Percentiles rank a stretch among this genome's conserved stretches.
Evolutionary conservation across 1,139 yeast species (phyloP).

Genomic region (Hansenula lynferdii): DNA sequence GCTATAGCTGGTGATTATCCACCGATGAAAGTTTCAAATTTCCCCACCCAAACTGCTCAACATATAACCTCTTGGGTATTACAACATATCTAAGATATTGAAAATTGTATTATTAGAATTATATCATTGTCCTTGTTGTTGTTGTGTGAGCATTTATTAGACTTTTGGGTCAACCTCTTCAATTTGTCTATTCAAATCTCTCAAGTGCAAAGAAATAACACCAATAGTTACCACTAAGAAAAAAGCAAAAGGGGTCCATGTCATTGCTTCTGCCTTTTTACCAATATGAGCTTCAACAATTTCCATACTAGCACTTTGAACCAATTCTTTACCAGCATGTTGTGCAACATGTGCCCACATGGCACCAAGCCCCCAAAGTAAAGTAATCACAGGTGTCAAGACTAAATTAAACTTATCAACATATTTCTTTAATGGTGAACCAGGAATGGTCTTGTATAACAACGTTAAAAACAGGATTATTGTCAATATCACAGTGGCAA

Average conservation of each 20-base stretch:
- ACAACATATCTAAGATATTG: conserved; percentile 12
- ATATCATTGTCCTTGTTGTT: no score
- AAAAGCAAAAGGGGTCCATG: conserved; percentile 59
- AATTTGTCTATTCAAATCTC: conserved; percentile 24
- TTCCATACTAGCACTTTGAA: conserved; percentile 48
- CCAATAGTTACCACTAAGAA: conserved; percentile 30
- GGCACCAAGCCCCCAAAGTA: conserved; percentile 66
- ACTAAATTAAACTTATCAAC: conserved; percentile 32
- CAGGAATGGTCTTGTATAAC: conserved; percentile 43
- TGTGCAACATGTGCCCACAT: conserved; percentile 65
- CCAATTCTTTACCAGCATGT: conserved; percentile 37
- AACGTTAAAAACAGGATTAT: conserved; percentile 36
- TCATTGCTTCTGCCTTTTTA: conserved; percentile 49
- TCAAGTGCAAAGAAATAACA: conserved; percentile 24
- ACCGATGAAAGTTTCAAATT: conserved; percentile 18
- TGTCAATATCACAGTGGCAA: conserved; percentile 42
- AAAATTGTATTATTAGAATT: no score
- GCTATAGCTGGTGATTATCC: conserved; percentile 35
- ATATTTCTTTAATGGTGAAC: conserved; percentile 37
- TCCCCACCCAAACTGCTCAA: conserved; percentile 17
- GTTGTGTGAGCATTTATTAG: no score
- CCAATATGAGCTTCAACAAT: conserved; percentile 45
- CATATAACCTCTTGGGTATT: conserved; percentile 17
- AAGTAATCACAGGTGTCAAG: conserved; percentile 33
- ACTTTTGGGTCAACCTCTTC: conserved; percentile 25